These are phyloP conservation scores for Ustanciosporium gigantosporum DNA, from an alignment of 1,284 basidiomycete genomes.

Conservation along the genomic window DNA sequence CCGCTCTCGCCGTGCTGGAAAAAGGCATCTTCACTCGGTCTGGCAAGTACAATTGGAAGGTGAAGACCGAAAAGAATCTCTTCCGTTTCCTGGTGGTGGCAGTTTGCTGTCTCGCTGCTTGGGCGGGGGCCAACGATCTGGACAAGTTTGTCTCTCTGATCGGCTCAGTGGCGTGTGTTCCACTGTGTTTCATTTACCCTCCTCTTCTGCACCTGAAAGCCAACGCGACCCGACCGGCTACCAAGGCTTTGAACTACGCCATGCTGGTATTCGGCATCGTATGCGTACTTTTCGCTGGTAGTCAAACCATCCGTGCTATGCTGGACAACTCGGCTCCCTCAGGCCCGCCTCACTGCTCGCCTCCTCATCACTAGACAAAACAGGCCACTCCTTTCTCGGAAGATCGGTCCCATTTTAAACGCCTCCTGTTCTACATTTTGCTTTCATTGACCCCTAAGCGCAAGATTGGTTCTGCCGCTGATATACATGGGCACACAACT, in stretches of 20 bases:
- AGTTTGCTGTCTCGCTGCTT: slow-evolving; percentile 76
- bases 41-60: slow-evolving; percentile 75
- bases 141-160: slow-evolving; percentile 97
- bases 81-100: slow-evolving; percentile 80
- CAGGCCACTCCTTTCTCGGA: too few species aligned
- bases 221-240: slow-evolving; percentile 70
- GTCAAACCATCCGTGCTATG: slow-evolving; percentile 67
- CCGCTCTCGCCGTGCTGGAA: slow-evolving; percentile 94
- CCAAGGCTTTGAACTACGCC: slow-evolving; percentile 75
- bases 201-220: slow-evolving; percentile 91
- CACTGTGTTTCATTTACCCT: slow-evolving; percentile 88
- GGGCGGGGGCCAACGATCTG: slow-evolving; percentile 82
- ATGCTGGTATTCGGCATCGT: slow-evolving; percentile 79
- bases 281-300: slow-evolving; percentile 83
- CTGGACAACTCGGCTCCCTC: slow-evolving; percentile 14
- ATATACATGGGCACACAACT: too few species aligned
- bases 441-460: too few species aligned
- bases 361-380: too few species aligned
- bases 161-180: slow-evolving; percentile 91
- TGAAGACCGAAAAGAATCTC: slow-evolving; percentile 84
- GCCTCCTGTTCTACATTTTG: too few species aligned
- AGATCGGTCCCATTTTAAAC: too few species aligned
- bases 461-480: too few species aligned
- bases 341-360: slow-evolving; percentile 18
- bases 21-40: slow-evolving; percentile 82